A percentile compares a stretch with the other conserved stretches of the same genome.
phyloP scores from a whole-genome alignment of 371 early-diverging fungal genomes.

The Apophysomyces sp. region DNA sequence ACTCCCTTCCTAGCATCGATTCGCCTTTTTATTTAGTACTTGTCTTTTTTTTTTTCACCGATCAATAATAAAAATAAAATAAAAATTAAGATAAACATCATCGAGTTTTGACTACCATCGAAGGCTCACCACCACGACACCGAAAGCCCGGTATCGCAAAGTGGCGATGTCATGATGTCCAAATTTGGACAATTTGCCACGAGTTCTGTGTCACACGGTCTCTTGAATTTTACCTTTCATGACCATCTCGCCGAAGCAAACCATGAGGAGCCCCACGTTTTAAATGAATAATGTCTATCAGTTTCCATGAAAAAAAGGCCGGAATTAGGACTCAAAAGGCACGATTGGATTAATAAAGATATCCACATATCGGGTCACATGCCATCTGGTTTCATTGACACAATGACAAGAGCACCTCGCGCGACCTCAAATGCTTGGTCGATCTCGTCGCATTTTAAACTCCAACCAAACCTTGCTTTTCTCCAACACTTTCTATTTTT shows the following conservation, averaged over 20 bases:
- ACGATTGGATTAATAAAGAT: too few species aligned
- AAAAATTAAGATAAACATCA: neutral
- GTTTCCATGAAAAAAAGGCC: neutral
- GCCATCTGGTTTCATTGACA: neutral
- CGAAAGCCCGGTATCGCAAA: neutral
- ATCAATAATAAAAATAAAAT: neutral
- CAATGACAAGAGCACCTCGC: neutral
- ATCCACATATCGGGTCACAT: neutral
- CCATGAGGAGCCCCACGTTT: constrained; percentile 2
- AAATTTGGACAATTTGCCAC: neutral
- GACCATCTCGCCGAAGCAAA: neutral
- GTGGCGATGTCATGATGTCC: neutral
- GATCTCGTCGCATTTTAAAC: constrained; percentile 3
- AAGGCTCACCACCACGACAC: neutral
- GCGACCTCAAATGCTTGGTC: neutral
- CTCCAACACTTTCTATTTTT: neutral
- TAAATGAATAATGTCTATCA: neutral
- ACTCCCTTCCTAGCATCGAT: neutral
- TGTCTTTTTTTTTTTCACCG: neutral
- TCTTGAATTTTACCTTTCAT: neutral
- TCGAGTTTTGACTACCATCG: neutral
- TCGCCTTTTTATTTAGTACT: neutral
- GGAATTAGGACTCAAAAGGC: neutral
- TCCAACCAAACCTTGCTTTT: neutral
- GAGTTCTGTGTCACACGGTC: neutral